These are phyloP conservation scores for Dendrocalamus latiflorus DNA, from an alignment of 202 grass and related monocot species.

Conservation along the genomic window DNA sequence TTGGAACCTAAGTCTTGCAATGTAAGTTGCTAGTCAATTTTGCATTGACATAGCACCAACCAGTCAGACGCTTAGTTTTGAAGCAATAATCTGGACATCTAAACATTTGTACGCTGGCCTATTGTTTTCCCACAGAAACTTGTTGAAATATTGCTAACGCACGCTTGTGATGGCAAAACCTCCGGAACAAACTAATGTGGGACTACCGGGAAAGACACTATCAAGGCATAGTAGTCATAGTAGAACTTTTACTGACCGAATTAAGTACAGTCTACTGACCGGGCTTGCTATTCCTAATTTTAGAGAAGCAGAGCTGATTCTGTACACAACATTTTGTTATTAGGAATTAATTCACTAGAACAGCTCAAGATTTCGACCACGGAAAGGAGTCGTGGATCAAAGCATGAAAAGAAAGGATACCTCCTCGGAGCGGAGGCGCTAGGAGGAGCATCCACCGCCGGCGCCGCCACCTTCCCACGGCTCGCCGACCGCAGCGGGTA, in stretches of 20 bases:
- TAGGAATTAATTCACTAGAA: background rate
- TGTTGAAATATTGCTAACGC: background rate
- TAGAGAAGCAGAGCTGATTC: background rate
- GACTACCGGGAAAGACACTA: background rate
- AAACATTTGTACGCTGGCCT: background rate
- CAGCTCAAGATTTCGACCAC: background rate
- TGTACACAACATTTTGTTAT: background rate
- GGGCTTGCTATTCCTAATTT: background rate
- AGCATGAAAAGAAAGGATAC: background rate
- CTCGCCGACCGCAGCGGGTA: conserved; percentile 59
- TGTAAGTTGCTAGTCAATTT: conserved; percentile 26
- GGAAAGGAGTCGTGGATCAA: background rate
- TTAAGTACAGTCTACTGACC: background rate
- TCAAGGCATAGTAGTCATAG: background rate
- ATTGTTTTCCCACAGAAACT: conserved; percentile 15
- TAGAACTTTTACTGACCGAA: background rate
- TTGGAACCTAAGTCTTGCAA: background rate
- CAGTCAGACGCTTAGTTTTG: conserved; percentile 28
- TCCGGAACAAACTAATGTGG: background rate
- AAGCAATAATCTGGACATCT: conserved; percentile 1
- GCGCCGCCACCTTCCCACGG: conserved; percentile 22
- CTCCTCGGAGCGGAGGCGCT: conserved; percentile 31
- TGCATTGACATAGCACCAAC: conserved; percentile 40
- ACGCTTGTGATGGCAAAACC: background rate
- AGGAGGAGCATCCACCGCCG: conserved; percentile 9